A percentile compares a stretch with the other conserved stretches of the same genome.
These are phyloP conservation scores for Debaryomyces singareniensis DNA, from an alignment of 1,139 yeast species.

Conservation along the genomic window DNA sequence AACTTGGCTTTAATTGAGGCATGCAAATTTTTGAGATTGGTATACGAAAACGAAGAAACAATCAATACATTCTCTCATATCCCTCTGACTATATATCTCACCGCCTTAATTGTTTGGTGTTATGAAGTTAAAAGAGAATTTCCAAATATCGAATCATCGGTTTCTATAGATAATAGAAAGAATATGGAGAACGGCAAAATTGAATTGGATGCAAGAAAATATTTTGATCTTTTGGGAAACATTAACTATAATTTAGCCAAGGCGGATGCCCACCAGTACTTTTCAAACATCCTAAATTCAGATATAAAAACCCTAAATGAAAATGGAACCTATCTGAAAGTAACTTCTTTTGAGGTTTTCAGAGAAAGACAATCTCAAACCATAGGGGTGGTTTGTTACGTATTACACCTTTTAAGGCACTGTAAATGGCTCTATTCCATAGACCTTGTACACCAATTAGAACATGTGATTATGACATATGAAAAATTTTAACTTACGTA, in stretches of 20 bases:
- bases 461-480: too few relatives aligned
- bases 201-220: slow-evolving; percentile 5
- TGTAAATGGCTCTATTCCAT: too few relatives aligned
- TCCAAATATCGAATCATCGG: not conserved
- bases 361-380: too few relatives aligned
- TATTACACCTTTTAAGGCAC: too few relatives aligned
- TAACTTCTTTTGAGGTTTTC: too few relatives aligned
- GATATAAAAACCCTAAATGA: too few relatives aligned
- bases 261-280: slow-evolving; percentile 4
- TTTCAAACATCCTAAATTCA: slow-evolving; percentile 5
- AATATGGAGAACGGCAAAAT: slow-evolving; percentile 1
- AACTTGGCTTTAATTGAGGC: slow-evolving; percentile 14
- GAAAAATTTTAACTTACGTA: too few relatives aligned
- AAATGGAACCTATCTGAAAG: too few relatives aligned
- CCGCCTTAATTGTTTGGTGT: slow-evolving; percentile 14
- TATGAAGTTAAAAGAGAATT: slow-evolving; percentile 7
- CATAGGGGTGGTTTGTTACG: too few relatives aligned
- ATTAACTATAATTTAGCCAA: slow-evolving; percentile 4
- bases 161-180: not conserved
- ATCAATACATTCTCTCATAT: slow-evolving; percentile 13
- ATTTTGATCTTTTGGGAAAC: slow-evolving; percentile 5
- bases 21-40: slow-evolving; percentile 12
- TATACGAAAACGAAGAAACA: slow-evolving; percentile 11
- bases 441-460: too few relatives aligned
- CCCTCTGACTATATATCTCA: slow-evolving; percentile 12